These are phyloP conservation scores for Aspergillaceae sp. DNA, from an alignment of 2,329 filamentous ascomycete genomes.

Conservation along the genomic window DNA sequence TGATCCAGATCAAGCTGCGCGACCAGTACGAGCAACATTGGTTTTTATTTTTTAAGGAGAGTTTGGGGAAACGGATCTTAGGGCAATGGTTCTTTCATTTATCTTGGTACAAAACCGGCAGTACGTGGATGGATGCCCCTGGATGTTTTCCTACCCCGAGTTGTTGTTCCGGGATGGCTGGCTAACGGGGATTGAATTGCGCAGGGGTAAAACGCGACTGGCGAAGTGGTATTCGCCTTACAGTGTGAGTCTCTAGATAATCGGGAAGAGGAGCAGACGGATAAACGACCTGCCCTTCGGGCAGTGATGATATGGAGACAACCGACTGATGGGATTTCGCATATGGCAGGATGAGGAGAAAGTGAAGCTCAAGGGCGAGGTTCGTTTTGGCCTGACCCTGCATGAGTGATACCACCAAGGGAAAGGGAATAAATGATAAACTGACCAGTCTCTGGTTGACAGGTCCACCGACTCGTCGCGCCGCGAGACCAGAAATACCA, in stretches of 20 bases:
- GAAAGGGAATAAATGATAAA: too few species aligned
- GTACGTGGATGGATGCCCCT: constrained; percentile 38
- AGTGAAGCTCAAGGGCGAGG: constrained; percentile 97
- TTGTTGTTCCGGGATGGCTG: too few species aligned
- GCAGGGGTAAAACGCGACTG: constrained; percentile 91
- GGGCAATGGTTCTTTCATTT: constrained; percentile 63
- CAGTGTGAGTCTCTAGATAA: constrained; percentile 47
- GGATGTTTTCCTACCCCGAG: too few species aligned
- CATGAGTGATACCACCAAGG: too few species aligned
- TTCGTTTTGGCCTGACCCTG: constrained; percentile 31
- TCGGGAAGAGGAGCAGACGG: not conserved
- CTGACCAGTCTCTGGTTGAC: too few species aligned
- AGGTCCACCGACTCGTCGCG: constrained; percentile 94
- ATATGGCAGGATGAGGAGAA: constrained; percentile 76
- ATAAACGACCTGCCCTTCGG: too few species aligned
- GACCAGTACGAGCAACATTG: constrained; percentile 8
- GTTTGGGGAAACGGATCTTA: not conserved
- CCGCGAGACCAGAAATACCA: constrained; percentile 99
- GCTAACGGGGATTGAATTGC: constrained; percentile 4
- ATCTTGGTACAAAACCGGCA: constrained; percentile 86
- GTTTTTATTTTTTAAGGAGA: constrained; percentile 9
- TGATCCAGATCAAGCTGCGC: constrained; percentile 2
- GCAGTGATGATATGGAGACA: not conserved
- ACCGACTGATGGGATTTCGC: constrained; percentile 9
- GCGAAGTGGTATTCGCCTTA: constrained; percentile 99